Evolutionary conservation across 164 flowering plant genomes (phyloP), one percentile per base, ranked within the genome.

Genomic region (Umbilicus rupestris): DNA sequence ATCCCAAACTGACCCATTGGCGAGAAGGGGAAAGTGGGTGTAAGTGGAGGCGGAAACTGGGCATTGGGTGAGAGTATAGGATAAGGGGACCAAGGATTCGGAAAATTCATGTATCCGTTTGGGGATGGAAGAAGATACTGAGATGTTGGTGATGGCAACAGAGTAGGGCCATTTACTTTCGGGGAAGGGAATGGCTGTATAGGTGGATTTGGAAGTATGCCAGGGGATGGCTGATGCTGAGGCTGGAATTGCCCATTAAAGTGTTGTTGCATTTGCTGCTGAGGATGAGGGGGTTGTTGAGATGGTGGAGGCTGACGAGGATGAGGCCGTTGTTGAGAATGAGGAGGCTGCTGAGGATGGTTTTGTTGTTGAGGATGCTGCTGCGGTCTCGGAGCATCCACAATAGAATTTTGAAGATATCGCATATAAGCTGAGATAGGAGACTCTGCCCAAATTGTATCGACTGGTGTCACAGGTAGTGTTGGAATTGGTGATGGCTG

Each of bases 371-470:
- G 65, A 35, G 65, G 65, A 12, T 35, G 39, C 78, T 57, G 60
- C 33, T 67, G 73, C 80, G 66, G 66, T 42, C 78, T 71, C 5
- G 84, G 78, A 47, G 85, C 77, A 66, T 87, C 86, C 5, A 72
- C 49, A 42, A 90, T 74, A 5, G 88, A 87, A 39, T 72, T 85
- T 68, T 89, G 95, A 69, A 94, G 88, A 76, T 89, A 86, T 0
- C 92, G 87, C 97, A 91, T 85, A 67, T 89, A 91, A n/a, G 87
- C 88, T 0, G 97, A 86, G 37, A 89, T 82, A 5, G 97, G 98
- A 59, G 97, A 94, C 73, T 91, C 90, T 6, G 89, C 20, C 90
- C 86, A 85, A 66, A 42, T 66, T 1, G 78, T 39, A 10, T 84
- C 87, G 19, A 78, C 80, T 0, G 76, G 87, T 9, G 75, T 58